Evolutionary conservation across 371 early-diverging fungal species (phyloP).

Genomic region (Batkoa obscura): DNA sequence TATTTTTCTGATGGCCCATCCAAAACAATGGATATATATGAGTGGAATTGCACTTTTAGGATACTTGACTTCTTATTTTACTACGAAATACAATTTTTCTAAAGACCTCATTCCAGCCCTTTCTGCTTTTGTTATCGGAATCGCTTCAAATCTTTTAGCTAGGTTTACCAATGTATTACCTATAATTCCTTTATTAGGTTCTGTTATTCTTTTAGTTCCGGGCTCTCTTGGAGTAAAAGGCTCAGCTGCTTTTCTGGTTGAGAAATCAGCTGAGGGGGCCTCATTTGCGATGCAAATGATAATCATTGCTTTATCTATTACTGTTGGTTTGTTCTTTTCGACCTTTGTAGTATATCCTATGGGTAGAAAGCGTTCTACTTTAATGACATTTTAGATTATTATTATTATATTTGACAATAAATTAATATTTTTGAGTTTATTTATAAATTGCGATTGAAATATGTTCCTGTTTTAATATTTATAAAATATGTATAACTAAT

Average conservation of each 20-base stretch:
- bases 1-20: constrained; percentile 12
- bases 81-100: neutral
- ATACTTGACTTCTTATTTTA: constrained; percentile 12
- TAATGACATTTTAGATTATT: constrained; percentile 39
- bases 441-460: too few species aligned
- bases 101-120: constrained; percentile 21
- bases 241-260: constrained; percentile 12
- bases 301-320: constrained; percentile 23
- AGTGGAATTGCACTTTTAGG: constrained; percentile 12
- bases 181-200: constrained; percentile 29
- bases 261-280: constrained; percentile 21
- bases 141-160: constrained; percentile 27
- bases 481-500: too few species aligned
- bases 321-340: constrained; percentile 32
- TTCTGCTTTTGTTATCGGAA: constrained; percentile 30
- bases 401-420: too few species aligned
- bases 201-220: constrained; percentile 32
- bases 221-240: constrained; percentile 27
- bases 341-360: constrained; percentile 31
- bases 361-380: constrained; percentile 26
- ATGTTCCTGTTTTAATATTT: too few species aligned
- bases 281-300: constrained; percentile 28
- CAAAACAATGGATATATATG: constrained; percentile 16
- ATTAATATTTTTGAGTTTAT: too few species aligned
- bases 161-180: constrained; percentile 29